These are phyloP conservation scores for Sclerotinia nivalis DNA, from an alignment of 2,329 filamentous ascomycete genomes.

Conservation along the genomic window DNA sequence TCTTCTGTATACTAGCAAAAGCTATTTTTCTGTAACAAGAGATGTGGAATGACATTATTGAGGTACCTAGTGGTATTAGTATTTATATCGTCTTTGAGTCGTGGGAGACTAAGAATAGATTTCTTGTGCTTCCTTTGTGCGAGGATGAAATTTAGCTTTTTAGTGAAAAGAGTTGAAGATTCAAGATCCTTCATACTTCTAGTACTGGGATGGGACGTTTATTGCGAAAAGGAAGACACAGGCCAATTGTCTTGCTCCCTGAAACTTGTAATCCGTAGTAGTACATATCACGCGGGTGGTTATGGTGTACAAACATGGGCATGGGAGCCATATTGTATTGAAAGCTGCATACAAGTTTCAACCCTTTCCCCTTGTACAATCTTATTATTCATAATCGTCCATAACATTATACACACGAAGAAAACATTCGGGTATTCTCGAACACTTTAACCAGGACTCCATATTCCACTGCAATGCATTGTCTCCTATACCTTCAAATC, in stretches of 20 bases:
- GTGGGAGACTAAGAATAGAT: background rate
- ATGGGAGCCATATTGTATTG: background rate
- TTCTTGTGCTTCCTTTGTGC: background rate
- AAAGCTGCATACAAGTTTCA: background rate
- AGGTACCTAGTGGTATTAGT: conserved; percentile 11
- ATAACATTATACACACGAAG: conserved; percentile 9
- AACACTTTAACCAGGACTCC: background rate
- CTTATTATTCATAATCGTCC: background rate
- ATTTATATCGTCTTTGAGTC: background rate
- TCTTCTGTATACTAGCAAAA: no score
- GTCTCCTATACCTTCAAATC: background rate
- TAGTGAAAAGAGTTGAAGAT: background rate
- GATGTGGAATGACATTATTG: background rate
- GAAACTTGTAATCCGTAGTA: no score
- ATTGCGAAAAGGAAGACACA: background rate
- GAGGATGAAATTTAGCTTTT: background rate
- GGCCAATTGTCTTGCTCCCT: background rate
- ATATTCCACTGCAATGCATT: background rate
- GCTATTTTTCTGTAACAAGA: background rate
- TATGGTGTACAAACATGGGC: no score
- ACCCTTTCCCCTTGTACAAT: background rate
- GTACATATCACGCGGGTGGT: background rate
- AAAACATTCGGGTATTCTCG: background rate
- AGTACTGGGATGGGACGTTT: no score
- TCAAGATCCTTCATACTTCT: background rate